Conservation (phyloP, 495 filamentous ascomycete species). For the Aspergillus homomorphus region DNA sequence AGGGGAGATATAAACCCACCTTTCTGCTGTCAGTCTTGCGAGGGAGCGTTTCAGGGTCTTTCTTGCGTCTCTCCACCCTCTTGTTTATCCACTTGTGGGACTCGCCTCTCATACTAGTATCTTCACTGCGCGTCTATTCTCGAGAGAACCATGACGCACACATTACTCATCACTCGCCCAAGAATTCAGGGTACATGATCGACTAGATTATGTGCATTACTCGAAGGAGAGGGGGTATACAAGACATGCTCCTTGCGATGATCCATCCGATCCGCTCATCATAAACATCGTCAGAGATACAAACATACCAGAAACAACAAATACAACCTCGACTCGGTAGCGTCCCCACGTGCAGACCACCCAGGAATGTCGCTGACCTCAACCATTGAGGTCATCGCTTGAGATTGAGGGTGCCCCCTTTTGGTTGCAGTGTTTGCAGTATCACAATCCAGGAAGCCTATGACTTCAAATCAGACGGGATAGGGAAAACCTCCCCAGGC, state of each 20-base stretch:
- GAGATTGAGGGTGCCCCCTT: background rate
- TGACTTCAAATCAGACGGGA: background rate
- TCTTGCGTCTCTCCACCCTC: background rate
- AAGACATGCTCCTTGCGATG: background rate
- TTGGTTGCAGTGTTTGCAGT: background rate
- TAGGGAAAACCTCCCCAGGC: constrained; percentile 7
- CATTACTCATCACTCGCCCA: background rate
- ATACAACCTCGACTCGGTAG: background rate
- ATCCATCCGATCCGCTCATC: background rate
- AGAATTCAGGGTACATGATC: background rate
- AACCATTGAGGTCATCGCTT: background rate
- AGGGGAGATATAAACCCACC: background rate
- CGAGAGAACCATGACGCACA: no score
- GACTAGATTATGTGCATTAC: background rate
- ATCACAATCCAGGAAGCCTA: background rate
- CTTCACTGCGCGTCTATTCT: no score
- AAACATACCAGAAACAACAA: background rate
- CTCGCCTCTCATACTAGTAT: no score
- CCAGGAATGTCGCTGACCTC: background rate
- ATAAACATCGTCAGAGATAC: background rate
- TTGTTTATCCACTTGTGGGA: background rate
- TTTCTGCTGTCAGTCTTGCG: background rate
- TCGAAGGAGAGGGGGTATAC: background rate
- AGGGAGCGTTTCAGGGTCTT: background rate
- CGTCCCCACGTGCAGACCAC: background rate